Percentiles rank a stretch among this genome's conserved stretches.
phyloP scores from a whole-genome alignment of 768 basidiomycete species.

The Podaxis carcinomalis region DNA sequence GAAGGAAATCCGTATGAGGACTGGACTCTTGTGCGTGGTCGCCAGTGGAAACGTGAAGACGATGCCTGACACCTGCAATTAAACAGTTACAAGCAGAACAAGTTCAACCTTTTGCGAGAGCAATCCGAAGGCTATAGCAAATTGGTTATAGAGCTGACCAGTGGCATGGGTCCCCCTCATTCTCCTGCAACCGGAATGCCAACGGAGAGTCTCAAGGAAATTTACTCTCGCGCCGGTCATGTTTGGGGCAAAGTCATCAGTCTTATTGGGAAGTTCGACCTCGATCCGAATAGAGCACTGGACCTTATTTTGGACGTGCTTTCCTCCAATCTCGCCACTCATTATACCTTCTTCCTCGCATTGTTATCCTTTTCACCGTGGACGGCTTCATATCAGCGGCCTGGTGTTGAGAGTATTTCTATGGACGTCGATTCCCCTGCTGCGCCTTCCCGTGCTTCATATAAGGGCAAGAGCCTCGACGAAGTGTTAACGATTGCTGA shows the following conservation, averaged over 20 bases:
- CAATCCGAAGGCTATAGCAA: constrained; percentile 98
- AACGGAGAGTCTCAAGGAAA: constrained; percentile 49
- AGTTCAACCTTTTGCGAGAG: constrained; percentile 95
- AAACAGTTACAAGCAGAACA: constrained; percentile 93
- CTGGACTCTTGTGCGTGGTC: constrained; percentile 70
- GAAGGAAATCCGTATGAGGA: constrained; percentile 78
- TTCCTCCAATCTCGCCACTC: constrained; percentile 73
- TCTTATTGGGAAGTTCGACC: constrained; percentile 92
- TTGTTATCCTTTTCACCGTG: constrained; percentile 87
- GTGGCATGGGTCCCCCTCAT: constrained; percentile 73
- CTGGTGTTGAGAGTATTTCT: constrained; percentile 21
- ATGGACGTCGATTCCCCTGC: constrained; percentile 32
- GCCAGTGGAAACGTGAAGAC: background rate
- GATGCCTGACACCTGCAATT: constrained; percentile 5
- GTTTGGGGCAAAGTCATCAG: constrained; percentile 85
- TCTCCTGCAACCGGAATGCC: constrained; percentile 62
- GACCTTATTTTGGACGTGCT: constrained; percentile 93
- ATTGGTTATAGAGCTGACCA: constrained; percentile 78
- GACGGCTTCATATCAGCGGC: constrained; percentile 48
- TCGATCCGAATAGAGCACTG: constrained; percentile 91
- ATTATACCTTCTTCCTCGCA: constrained; percentile 86
- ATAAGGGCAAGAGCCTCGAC: constrained; percentile 58
- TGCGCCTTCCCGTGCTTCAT: constrained; percentile 29
- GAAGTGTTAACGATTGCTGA: constrained; percentile 62
- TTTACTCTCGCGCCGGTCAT: constrained; percentile 60